These are phyloP conservation scores for Phaseolus coccineus DNA, from an alignment of 331 rosid species.

Conservation along the genomic window DNA sequence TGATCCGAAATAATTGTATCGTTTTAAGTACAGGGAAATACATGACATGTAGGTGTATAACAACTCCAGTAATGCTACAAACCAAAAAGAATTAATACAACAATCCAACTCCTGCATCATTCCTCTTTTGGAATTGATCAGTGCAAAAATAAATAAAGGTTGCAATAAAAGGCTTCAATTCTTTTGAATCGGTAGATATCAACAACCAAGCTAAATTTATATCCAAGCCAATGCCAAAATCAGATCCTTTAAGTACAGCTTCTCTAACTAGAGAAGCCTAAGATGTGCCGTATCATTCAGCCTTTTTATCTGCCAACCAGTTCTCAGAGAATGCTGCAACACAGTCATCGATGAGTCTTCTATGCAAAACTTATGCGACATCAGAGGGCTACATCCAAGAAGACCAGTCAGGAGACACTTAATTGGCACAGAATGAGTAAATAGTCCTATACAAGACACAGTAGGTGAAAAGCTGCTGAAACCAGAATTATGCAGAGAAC, in stretches of 20 bases:
- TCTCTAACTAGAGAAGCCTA: slow-evolving; percentile 73
- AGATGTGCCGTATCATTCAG: slow-evolving; percentile 91
- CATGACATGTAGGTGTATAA: slow-evolving; percentile 35
- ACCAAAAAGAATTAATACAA: slow-evolving; percentile 70
- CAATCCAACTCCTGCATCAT: slow-evolving; percentile 58
- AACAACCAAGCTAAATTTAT: slow-evolving; percentile 44
- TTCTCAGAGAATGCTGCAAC: slow-evolving; percentile 85
- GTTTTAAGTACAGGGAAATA: slow-evolving; percentile 38
- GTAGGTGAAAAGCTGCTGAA: slow-evolving; percentile 62
- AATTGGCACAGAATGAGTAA: slow-evolving; percentile 84
- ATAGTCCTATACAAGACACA: slow-evolving; percentile 72
- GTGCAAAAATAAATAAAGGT: slow-evolving; percentile 50
- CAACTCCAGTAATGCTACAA: slow-evolving; percentile 47
- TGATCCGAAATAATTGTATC: slow-evolving; percentile 38
- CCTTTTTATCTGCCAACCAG: slow-evolving; percentile 96
- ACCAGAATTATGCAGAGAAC: slow-evolving; percentile 60
- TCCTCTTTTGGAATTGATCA: slow-evolving; percentile 48
- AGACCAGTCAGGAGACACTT: slow-evolving; percentile 89
- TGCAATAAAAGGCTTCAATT: slow-evolving; percentile 55
- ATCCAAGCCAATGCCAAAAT: slow-evolving; percentile 46
- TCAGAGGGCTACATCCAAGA: slow-evolving; percentile 85
- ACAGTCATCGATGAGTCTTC: slow-evolving; percentile 95
- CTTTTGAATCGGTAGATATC: slow-evolving; percentile 42
- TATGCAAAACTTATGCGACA: slow-evolving; percentile 83
- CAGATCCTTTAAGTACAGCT: slow-evolving; percentile 37